Evolutionary conservation across 176 grass and related monocot species (phyloP).

Genomic region (Musa schizocarpa): DNA sequence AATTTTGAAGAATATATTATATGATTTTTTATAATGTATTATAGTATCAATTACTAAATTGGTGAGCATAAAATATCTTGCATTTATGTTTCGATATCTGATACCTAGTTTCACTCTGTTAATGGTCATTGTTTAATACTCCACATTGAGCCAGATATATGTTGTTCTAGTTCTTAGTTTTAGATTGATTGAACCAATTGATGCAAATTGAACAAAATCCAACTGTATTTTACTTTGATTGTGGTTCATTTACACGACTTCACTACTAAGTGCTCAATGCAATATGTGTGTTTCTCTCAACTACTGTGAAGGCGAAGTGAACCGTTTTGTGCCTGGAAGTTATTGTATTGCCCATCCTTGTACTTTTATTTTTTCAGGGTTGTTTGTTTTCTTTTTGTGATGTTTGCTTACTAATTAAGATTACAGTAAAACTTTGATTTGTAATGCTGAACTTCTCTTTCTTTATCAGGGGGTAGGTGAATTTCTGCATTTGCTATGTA

Average conservation of each 20-base stretch:
- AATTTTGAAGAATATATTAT: too few species aligned
- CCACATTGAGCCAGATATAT: too few species aligned
- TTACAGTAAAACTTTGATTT: neutral
- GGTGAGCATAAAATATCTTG: too few species aligned
- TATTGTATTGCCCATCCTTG: neutral
- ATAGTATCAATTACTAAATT: too few species aligned
- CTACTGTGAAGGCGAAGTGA: too few species aligned
- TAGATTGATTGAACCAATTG: neutral
- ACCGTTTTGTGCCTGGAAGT: neutral
- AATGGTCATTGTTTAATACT: too few species aligned
- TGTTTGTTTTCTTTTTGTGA: neutral
- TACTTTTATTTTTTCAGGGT: neutral
- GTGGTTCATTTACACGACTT: neutral
- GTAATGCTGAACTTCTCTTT: conserved; percentile 11
- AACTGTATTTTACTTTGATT: neutral
- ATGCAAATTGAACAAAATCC: neutral
- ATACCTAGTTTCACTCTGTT: too few species aligned
- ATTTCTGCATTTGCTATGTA: conserved; percentile 18
- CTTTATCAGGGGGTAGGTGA: conserved; percentile 78
- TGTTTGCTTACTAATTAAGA: neutral
- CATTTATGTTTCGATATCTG: too few species aligned
- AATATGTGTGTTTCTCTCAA: neutral
- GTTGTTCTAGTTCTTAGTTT: neutral
- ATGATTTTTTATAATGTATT: too few species aligned
- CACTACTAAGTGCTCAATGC: neutral